Conservation (phyloP, 2,329 filamentous ascomycete species). For the Verticillium nonalfalfae region DNA sequence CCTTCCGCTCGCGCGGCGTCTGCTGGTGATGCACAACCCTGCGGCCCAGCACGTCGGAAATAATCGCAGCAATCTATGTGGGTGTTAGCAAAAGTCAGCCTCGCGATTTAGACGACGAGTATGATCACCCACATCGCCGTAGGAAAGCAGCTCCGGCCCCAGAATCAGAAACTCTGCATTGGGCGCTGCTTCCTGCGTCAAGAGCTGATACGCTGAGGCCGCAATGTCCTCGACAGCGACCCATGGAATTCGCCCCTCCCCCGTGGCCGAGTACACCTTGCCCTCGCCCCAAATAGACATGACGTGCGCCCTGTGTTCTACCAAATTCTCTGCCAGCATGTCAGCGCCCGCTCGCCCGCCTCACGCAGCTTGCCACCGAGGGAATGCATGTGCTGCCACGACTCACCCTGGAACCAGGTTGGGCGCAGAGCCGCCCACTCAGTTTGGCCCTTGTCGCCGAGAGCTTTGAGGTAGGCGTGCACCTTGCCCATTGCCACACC, state of each 20-base stretch:
- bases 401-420: slow-evolving; percentile 40
- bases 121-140: slow-evolving; percentile 20
- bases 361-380: neutral
- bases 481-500: slow-evolving; percentile 27
- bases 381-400: neutral
- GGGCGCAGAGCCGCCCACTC: slow-evolving; percentile 37
- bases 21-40: slow-evolving; percentile 27
- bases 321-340: slow-evolving; percentile 33
- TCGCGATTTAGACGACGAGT: no score
- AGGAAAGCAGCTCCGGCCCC: slow-evolving; percentile 28
- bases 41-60: slow-evolving; percentile 22
- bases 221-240: slow-evolving; percentile 40
- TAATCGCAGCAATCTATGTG: neutral
- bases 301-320: slow-evolving; percentile 18
- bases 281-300: slow-evolving; percentile 27
- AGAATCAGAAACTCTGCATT: slow-evolving; percentile 32
- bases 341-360: neutral
- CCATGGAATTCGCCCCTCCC: slow-evolving; percentile 37
- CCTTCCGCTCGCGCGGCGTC: slow-evolving; percentile 17
- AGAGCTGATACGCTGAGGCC: slow-evolving; percentile 29
- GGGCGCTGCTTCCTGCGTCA: slow-evolving; percentile 29
- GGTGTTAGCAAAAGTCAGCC: no score
- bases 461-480: slow-evolving; percentile 28
- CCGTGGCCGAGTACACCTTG: slow-evolving; percentile 34
- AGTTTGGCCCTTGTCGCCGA: slow-evolving; percentile 24